Conservation (phyloP, 2,329 filamentous ascomycete genomes). For the Phyllosticta paracitricarpa region DNA sequence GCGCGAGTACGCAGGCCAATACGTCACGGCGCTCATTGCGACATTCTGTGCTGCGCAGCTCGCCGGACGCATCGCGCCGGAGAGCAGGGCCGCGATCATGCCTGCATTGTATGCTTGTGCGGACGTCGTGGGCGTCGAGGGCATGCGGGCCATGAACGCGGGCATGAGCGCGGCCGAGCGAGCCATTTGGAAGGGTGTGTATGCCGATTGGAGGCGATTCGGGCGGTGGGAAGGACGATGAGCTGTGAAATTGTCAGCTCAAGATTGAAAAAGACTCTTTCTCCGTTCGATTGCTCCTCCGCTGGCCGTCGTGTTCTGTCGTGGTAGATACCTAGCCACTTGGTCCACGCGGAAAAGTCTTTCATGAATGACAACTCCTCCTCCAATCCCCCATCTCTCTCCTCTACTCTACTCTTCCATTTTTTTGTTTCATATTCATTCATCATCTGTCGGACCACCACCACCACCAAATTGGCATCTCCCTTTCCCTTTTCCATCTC, state of each 20-base stretch:
- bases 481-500: too few species aligned
- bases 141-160: slow-evolving; percentile 27
- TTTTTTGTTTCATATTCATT: too few species aligned
- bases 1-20: slow-evolving; percentile 46
- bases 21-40: slow-evolving; percentile 48
- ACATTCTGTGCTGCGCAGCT: slow-evolving; percentile 47
- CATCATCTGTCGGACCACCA: too few species aligned
- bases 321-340: too few species aligned
- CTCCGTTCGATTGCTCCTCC: background rate
- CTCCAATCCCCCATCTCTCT: too few species aligned
- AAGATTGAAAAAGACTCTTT: background rate
- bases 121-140: slow-evolving; percentile 22
- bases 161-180: slow-evolving; percentile 23
- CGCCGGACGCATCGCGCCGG: slow-evolving; percentile 36
- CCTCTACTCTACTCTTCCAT: too few species aligned
- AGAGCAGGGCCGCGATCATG: slow-evolving; percentile 48
- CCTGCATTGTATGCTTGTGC: slow-evolving; percentile 39
- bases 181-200: slow-evolving; percentile 28
- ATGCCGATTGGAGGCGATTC: slow-evolving; percentile 25
- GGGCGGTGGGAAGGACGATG: slow-evolving; percentile 15
- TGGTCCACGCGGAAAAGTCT: too few species aligned
- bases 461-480: too few species aligned
- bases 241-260: background rate
- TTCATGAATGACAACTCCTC: too few species aligned
- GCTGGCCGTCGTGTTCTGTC: too few species aligned